Conservation (phyloP, 2,329 filamentous ascomycete genomes). For the Colletotrichum sp. region DNA sequence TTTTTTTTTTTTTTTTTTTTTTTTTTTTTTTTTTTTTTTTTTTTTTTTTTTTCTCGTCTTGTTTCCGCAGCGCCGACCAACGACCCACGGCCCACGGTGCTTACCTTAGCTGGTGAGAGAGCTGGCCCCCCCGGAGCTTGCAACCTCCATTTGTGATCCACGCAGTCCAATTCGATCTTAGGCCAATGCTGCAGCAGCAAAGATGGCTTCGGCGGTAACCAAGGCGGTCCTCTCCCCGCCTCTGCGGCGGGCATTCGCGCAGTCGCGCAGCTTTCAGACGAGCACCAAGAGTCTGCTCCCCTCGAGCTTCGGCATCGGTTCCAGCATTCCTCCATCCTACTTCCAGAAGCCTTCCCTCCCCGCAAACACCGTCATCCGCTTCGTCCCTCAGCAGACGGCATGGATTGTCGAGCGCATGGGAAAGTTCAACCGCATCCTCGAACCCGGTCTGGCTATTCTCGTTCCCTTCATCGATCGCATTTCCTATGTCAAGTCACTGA, state of each 20-base stretch:
- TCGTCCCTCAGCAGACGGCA: constrained; percentile 98
- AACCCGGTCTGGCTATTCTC: constrained; percentile 89
- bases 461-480: constrained; percentile 93
- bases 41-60: background rate
- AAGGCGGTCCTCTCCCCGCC: constrained; percentile 22
- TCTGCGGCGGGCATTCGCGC: constrained; percentile 18
- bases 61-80: background rate
- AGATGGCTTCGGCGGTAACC: constrained; percentile 24
- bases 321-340: constrained; percentile 70
- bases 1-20: no score
- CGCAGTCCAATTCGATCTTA: background rate
- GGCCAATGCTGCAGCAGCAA: constrained; percentile 23
- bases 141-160: background rate
- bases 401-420: constrained; percentile 99
- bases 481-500: constrained; percentile 96
- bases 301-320: constrained; percentile 33
- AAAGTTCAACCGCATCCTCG: constrained; percentile 90
- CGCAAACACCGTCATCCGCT: constrained; percentile 92
- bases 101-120: constrained; percentile 6
- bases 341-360: constrained; percentile 79
- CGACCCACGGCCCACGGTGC: background rate
- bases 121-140: background rate
- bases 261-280: constrained; percentile 20
- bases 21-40: no score
- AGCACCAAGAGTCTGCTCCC: constrained; percentile 13